phyloP scores from a whole-genome alignment of 1,284 basidiomycete species.

The Trametes polyzona region DNA sequence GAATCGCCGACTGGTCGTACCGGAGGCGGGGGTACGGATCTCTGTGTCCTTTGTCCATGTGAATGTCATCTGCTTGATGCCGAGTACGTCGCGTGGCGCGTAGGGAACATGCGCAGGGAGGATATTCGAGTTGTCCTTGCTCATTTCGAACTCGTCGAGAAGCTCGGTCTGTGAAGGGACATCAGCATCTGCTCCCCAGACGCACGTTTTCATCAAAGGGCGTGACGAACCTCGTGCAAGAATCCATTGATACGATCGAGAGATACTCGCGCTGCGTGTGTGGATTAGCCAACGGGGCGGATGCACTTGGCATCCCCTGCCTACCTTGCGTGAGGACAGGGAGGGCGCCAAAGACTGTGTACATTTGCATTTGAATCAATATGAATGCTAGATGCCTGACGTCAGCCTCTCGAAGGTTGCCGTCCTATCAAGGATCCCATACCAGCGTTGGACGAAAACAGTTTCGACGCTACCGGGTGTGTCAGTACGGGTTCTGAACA shows the following conservation, averaged over 20 bases:
- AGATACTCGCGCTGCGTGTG: slow-evolving; percentile 42
- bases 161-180: slow-evolving; percentile 42
- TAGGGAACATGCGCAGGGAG: not conserved
- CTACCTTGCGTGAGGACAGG: slow-evolving; percentile 17
- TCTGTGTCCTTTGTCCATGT: slow-evolving; percentile 38
- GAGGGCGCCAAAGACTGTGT: slow-evolving; percentile 33
- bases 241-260: slow-evolving; percentile 48
- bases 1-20: slow-evolving; percentile 42
- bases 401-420: too few relatives aligned
- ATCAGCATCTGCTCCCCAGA: not conserved
- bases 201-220: not conserved
- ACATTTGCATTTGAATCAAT: slow-evolving; percentile 35
- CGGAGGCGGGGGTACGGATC: slow-evolving; percentile 27
- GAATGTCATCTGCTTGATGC: slow-evolving; percentile 44
- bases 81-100: slow-evolving; percentile 34
- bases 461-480: slow-evolving; percentile 30
- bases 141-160: slow-evolving; percentile 44
- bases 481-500: not conserved
- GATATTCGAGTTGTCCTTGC: not conserved
- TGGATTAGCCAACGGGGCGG: not conserved
- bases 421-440: too few relatives aligned
- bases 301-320: not conserved
- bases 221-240: slow-evolving; percentile 36
- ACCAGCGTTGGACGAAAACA: slow-evolving; percentile 42
- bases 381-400: slow-evolving; percentile 33